Percentiles rank a stretch among this genome's conserved stretches.
Conservation (phyloP, 345 rosid species). For the Lagerstroemia speciosa region DNA sequence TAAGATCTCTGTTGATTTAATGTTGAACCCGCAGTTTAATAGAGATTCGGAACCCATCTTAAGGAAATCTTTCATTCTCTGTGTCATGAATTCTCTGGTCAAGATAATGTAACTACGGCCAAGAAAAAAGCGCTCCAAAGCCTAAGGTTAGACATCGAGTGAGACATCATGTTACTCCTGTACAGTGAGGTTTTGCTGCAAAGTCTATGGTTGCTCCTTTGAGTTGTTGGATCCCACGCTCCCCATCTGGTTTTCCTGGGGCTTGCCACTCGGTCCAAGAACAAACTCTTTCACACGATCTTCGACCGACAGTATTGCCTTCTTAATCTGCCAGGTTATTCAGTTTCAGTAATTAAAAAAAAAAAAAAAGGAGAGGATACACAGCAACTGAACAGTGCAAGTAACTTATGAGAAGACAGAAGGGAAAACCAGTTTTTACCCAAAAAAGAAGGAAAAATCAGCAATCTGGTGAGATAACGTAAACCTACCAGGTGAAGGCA, state of each 20-base stretch:
- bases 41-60: no score
- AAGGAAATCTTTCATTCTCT: not conserved
- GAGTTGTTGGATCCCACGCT: slow-evolving; percentile 14
- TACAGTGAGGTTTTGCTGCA: not conserved
- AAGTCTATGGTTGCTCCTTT: slow-evolving; percentile 16
- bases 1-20: not conserved
- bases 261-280: slow-evolving; percentile 41
- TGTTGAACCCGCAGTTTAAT: not conserved
- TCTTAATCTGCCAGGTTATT: slow-evolving; percentile 45
- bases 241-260: slow-evolving; percentile 14
- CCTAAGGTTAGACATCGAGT: not conserved
- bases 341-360: not conserved
- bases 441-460: not conserved
- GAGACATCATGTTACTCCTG: not conserved
- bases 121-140: not conserved
- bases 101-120: not conserved
- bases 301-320: slow-evolving; percentile 47
- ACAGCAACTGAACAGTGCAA: not conserved
- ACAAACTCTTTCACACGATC: slow-evolving; percentile 46
- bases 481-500: not conserved
- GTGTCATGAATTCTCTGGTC: not conserved
- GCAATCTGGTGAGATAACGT: not conserved
- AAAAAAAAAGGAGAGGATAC: no score
- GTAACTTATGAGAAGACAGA: not conserved
- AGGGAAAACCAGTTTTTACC: not conserved